A percentile compares a stretch with the other conserved stretches of the same genome.
Evolutionary conservation across 257 asterid species (phyloP).

Genomic region (Solanum etuberosum): DNA sequence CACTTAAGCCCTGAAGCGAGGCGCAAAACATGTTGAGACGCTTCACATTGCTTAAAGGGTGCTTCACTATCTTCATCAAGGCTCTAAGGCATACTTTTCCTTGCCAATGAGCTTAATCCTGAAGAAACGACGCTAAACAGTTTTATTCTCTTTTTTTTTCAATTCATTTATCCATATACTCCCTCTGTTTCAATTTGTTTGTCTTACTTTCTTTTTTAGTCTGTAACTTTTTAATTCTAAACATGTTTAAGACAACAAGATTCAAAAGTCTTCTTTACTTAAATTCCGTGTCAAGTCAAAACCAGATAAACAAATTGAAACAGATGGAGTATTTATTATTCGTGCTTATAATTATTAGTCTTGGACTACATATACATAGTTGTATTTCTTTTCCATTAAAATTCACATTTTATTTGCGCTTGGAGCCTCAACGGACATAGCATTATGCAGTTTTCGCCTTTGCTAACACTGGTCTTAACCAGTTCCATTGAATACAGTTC

Average conservation of each 20-base stretch:
- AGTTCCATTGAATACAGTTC: conserved; percentile 26
- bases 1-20: neutral
- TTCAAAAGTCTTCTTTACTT: neutral
- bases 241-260: neutral
- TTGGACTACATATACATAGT: neutral
- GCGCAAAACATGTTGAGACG: neutral
- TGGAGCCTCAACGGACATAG: neutral
- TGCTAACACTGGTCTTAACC: neutral
- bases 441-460: neutral
- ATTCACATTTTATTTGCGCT: neutral
- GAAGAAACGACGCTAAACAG: neutral
- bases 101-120: neutral
- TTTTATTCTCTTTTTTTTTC: neutral
- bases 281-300: neutral
- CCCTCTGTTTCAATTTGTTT: neutral
- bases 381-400: neutral
- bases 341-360: neutral
- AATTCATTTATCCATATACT: neutral
- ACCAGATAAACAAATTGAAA: neutral
- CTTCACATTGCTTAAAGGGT: neutral
- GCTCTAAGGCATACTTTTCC: neutral
- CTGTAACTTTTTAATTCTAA: neutral
- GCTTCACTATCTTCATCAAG: neutral
- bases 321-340: neutral
- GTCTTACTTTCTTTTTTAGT: neutral